Conservation (phyloP, 768 basidiomycete species). For the Podaxis sp. region DNA sequence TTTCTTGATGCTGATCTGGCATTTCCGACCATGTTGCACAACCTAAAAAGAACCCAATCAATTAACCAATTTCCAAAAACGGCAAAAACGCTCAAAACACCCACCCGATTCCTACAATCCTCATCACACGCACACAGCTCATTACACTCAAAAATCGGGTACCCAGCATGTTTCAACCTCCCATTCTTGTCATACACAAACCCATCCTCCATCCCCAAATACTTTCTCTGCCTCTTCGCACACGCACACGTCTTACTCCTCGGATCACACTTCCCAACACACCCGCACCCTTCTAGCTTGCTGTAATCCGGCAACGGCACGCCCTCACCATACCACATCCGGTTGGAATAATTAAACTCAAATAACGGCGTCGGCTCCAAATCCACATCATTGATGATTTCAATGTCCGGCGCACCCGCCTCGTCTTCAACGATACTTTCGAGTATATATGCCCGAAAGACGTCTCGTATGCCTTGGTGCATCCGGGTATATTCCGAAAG, state of each 20-base stretch:
- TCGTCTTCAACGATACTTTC: constrained; percentile 69
- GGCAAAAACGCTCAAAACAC: constrained; percentile 21
- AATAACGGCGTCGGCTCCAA: constrained; percentile 69
- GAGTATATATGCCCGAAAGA: constrained; percentile 66
- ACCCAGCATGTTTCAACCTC: constrained; percentile 42
- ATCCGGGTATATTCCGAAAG: constrained; percentile 39
- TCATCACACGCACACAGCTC: constrained; percentile 77
- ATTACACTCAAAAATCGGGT: constrained; percentile 87
- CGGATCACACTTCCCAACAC: constrained; percentile 74
- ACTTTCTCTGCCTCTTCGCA: constrained; percentile 50
- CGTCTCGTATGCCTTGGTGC: constrained; percentile 41
- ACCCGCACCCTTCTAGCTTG: constrained; percentile 66
- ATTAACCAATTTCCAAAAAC: not conserved
- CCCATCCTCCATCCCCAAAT: constrained; percentile 36
- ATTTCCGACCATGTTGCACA: constrained; percentile 75
- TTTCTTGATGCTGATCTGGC: constrained; percentile 60
- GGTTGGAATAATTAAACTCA: constrained; percentile 88
- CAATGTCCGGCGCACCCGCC: constrained; percentile 64
- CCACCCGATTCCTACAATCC: constrained; percentile 78
- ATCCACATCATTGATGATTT: constrained; percentile 67
- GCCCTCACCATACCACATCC: constrained; percentile 68
- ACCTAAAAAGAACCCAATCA: constrained; percentile 45
- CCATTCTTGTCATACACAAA: constrained; percentile 73
- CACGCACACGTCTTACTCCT: constrained; percentile 74
- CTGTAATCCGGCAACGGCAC: constrained; percentile 65